Conservation (phyloP, 192 early-diverging fungal species). For the Coemansia sp. region DNA sequence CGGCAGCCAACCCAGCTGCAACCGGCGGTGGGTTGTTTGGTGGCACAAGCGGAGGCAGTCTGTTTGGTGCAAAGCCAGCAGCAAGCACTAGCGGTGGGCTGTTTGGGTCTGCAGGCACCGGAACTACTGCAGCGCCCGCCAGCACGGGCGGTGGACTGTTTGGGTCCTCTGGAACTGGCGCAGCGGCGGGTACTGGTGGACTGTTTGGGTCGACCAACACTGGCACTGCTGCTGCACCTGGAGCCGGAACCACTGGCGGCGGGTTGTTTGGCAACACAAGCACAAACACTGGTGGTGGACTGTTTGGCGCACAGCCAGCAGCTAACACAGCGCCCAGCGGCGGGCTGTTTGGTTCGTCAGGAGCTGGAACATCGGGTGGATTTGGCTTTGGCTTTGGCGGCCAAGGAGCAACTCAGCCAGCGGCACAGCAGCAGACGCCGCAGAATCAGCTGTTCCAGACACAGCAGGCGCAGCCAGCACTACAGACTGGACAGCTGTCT, state of each 20-base stretch:
- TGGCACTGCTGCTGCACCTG: background rate
- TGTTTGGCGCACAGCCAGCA: slow-evolving; percentile 18
- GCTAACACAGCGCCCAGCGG: background rate
- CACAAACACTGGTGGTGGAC: background rate
- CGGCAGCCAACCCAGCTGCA: background rate
- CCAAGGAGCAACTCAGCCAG: background rate
- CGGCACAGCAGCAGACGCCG: background rate
- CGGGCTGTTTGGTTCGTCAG: slow-evolving; percentile 8
- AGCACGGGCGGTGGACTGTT: slow-evolving; percentile 41
- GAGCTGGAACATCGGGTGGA: slow-evolving; percentile 12
- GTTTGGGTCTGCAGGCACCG: slow-evolving; percentile 7
- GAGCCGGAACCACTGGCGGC: background rate
- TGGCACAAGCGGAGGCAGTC: background rate
- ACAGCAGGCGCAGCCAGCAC: slow-evolving; percentile 8
- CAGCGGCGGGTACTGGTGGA: slow-evolving; percentile 14
- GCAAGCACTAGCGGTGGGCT: slow-evolving; percentile 3
- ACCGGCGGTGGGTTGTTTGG: slow-evolving; percentile 5
- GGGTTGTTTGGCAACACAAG: slow-evolving; percentile 18
- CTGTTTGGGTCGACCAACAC: slow-evolving; percentile 20
- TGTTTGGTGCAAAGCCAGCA: slow-evolving; percentile 22
- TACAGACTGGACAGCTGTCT: slow-evolving; percentile 44
- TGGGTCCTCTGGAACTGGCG: slow-evolving; percentile 21
- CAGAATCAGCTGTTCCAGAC: background rate
- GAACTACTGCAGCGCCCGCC: slow-evolving; percentile 20
- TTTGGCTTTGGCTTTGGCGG: slow-evolving; percentile 21